Conservation (phyloP, 805 yeast genomes). For the Danielia oregonensis region DNA sequence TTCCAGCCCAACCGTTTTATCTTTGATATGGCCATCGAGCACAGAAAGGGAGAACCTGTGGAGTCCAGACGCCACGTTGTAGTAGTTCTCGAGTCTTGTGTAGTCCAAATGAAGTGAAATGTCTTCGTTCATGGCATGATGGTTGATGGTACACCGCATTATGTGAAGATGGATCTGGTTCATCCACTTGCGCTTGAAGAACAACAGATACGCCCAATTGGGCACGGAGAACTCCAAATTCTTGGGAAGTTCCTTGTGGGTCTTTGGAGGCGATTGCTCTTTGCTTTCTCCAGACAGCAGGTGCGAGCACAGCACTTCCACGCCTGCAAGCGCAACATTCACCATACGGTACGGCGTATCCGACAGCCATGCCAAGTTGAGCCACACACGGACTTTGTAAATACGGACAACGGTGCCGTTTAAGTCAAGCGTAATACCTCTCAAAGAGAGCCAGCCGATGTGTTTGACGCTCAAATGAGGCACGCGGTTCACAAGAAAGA, state of each 20-base stretch:
- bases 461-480: slow-evolving; percentile 13
- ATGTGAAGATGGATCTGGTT: slow-evolving; percentile 13
- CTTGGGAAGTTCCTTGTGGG: not conserved
- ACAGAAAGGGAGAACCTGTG: slow-evolving; percentile 5
- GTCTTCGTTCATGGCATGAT: slow-evolving; percentile 9
- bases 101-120: slow-evolving; percentile 13
- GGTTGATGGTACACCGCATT: slow-evolving; percentile 10
- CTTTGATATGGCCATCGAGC: slow-evolving; percentile 12
- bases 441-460: slow-evolving; percentile 15
- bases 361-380: slow-evolving; percentile 8
- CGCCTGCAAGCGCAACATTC: slow-evolving; percentile 6
- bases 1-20: not conserved
- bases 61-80: slow-evolving; percentile 1
- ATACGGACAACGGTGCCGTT: slow-evolving; percentile 7
- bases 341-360: slow-evolving; percentile 13
- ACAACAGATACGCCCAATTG: slow-evolving; percentile 1
- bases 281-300: not conserved
- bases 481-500: slow-evolving; percentile 9
- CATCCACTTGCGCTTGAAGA: slow-evolving; percentile 11
- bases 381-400: slow-evolving; percentile 4
- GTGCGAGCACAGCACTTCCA: slow-evolving; percentile 4
- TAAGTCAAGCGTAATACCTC: slow-evolving; percentile 8
- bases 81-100: slow-evolving; percentile 10
- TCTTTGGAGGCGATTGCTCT: not conserved
- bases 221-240: slow-evolving; percentile 4